Percentiles rank a stretch among this genome's conserved stretches.
Evolutionary conservation across 306 rosid species (phyloP).

Genomic region (peach (Prunus persica)): DNA sequence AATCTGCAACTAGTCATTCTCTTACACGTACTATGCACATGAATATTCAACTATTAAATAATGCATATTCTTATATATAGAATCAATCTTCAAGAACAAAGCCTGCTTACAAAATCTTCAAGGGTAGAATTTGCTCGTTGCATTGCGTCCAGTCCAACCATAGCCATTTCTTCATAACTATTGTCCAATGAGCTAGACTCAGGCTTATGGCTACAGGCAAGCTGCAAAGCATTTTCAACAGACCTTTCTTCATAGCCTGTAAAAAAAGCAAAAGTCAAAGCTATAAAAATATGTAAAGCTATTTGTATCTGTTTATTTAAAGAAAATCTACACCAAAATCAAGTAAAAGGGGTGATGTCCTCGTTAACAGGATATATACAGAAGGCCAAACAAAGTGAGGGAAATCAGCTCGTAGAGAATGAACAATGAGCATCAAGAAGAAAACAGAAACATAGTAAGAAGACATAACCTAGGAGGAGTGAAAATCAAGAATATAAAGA

Average conservation of each 20-base stretch:
- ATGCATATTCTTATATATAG: background rate
- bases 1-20: background rate
- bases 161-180: conserved; percentile 37
- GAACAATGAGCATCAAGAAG: background rate
- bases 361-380: background rate
- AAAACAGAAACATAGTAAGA: background rate
- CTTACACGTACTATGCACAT: conserved; percentile 16
- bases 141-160: conserved; percentile 77
- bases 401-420: background rate
- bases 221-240: conserved; percentile 31
- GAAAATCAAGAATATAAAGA: background rate
- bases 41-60: background rate
- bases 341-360: background rate
- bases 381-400: background rate
- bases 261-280: conserved; percentile 12
- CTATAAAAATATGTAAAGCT: background rate
- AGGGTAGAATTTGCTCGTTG: conserved; percentile 84
- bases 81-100: conserved; percentile 12
- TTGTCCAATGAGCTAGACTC: conserved; percentile 21
- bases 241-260: conserved; percentile 43
- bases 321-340: background rate
- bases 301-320: background rate
- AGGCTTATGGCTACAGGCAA: conserved; percentile 25
- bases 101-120: conserved; percentile 84
- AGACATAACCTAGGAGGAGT: background rate